A percentile compares a stretch with the other conserved stretches of the same genome.
Conservation (phyloP, 768 basidiomycete species). For the Dacryopinax primogenitus region DNA sequence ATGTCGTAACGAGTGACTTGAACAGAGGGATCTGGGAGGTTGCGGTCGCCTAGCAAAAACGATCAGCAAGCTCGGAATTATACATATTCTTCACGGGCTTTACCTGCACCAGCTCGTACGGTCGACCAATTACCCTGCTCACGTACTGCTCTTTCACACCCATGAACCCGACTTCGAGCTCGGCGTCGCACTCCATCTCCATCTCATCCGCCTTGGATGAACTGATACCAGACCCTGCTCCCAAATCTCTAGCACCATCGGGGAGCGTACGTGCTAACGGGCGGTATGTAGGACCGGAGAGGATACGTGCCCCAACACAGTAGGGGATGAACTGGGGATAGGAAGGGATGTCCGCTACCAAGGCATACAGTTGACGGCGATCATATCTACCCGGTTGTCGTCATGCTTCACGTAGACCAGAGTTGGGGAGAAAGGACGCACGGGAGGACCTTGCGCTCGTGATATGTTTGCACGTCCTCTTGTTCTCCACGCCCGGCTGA, state of each 20-base stretch:
- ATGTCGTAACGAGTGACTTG: conserved; percentile 53
- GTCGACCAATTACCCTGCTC: conserved; percentile 68
- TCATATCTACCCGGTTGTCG: conserved; percentile 46
- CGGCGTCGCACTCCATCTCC: conserved; percentile 50
- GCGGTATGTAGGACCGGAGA: conserved; percentile 26
- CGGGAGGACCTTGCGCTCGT: conserved; percentile 80
- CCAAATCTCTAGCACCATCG: neutral
- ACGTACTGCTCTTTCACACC: conserved; percentile 77
- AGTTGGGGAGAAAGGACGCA: conserved; percentile 33
- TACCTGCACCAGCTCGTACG: conserved; percentile 69
- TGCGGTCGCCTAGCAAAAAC: conserved; percentile 45
- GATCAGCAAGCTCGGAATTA: conserved; percentile 10
- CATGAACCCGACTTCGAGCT: conserved; percentile 80
- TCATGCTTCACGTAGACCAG: neutral
- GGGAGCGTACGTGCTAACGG: neutral
- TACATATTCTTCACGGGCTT: conserved; percentile 21
- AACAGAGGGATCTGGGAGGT: conserved; percentile 62
- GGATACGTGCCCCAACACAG: conserved; percentile 60
- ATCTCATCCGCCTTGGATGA: conserved; percentile 19
- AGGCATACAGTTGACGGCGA: conserved; percentile 61
- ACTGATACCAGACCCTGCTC: neutral
- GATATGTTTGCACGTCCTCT: conserved; percentile 48
- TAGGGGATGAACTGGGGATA: conserved; percentile 84
- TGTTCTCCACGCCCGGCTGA: conserved; percentile 18
- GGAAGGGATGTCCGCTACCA: conserved; percentile 78